Evolutionary conservation across 208 protist genomes (phyloP).

Genomic region (Trypanosoma grayi): DNA sequence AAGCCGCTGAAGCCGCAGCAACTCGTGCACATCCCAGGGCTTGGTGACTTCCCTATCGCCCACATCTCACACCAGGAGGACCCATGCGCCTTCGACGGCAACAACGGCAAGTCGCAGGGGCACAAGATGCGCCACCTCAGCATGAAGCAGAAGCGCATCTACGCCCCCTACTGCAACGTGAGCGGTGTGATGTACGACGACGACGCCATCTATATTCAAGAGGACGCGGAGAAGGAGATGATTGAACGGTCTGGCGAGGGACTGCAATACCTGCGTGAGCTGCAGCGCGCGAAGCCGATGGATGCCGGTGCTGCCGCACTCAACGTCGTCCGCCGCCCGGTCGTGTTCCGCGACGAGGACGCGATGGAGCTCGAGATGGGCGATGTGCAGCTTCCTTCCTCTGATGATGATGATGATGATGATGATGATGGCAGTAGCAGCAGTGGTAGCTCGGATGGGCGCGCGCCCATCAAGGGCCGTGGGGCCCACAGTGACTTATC

Average conservation of each 20-base stretch:
- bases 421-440: conserved; percentile 27
- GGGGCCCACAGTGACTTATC: conserved; percentile 16
- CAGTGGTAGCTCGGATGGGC: conserved; percentile 5
- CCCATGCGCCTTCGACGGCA: conserved; percentile 91
- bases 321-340: conserved; percentile 69
- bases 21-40: conserved; percentile 96
- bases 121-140: conserved; percentile 92
- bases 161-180: conserved; percentile 98
- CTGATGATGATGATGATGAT: conserved; percentile 47
- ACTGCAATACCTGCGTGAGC: conserved; percentile 71
- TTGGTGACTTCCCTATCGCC: conserved; percentile 95
- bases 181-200: conserved; percentile 98
- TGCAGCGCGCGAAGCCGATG: conserved; percentile 75
- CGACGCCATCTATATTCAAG: conserved; percentile 97
- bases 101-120: conserved; percentile 32
- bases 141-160: conserved; percentile 94
- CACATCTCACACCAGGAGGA: conserved; percentile 92
- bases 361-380: conserved; percentile 81
- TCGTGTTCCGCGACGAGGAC: conserved; percentile 79
- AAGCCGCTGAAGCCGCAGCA: conserved; percentile 92
- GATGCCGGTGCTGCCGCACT: conserved; percentile 47
- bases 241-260: conserved; percentile 88
- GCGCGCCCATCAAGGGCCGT: conserved; percentile 31
- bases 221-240: conserved; percentile 71
- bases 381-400: conserved; percentile 23